Evolutionary conservation across 306 rosid genomes (phyloP), one percentile per base, ranked within the genome.

Genomic region (Medicago lupulina): DNA sequence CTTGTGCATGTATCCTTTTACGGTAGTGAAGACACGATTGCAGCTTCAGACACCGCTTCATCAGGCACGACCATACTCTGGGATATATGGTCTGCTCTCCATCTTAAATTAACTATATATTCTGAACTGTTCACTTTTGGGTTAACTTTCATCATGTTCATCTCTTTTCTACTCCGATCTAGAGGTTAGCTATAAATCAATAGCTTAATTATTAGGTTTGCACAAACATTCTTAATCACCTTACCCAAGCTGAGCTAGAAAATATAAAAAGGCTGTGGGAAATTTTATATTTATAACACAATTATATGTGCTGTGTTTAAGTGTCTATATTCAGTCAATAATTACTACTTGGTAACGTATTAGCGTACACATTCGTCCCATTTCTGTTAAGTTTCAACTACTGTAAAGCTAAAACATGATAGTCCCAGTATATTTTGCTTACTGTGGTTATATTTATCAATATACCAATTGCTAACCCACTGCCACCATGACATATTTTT

Each of bases 11-110:
- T 88, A 92, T 82, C 98, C 97, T 61, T 66, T 90, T 67, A 85
- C 97, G 97, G 88, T 92, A 14, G 97, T 95, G 57, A 95, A 95
- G 80, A 95, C 97, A 79, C 87, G 98, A 84, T 72, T 95, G 89
- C 97, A 95, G 87, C 98, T 95, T 85, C 98, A 95, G 86, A 90
- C 84, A 71, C 97, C 97, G 73, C 89, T 92, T 83, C 90, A 90
- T 90, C 97, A 85, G 86, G 81, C 89, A 31, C 96, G 36, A 36
- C 96, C 97, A 46, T 90, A 92, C 85, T 80, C 89, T 61, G 97
- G 98, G 78, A 66, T 95, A 81, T 90, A 90, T 86, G 97, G 98
- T 95, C 84, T 81, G 89, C 83, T 87, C 80, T 76, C 68, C 74
- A 67, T 86, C 89, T 85, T 83, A 76, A 36, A 66, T 70, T 78